phyloP scores from a whole-genome alignment of 1,284 basidiomycete species.

The Meira miltonrushii region DNA sequence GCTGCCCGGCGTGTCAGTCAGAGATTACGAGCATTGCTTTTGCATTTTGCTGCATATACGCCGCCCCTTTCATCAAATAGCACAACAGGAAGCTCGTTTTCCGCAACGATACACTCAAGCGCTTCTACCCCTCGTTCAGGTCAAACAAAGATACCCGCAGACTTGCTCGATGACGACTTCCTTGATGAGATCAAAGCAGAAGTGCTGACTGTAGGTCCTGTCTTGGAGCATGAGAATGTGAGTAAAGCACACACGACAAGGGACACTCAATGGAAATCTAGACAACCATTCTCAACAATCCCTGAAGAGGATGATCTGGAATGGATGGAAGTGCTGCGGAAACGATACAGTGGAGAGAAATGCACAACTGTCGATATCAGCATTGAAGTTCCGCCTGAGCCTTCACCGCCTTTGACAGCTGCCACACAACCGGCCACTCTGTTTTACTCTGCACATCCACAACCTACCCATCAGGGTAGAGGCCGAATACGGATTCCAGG shows the following conservation, averaged over 20 bases:
- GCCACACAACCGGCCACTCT: slow-evolving; percentile 12
- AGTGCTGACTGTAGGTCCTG: slow-evolving; percentile 29
- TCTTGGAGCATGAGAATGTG: slow-evolving; percentile 1
- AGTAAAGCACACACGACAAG: not conserved
- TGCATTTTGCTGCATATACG: slow-evolving; percentile 3
- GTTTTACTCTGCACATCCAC: slow-evolving; percentile 12
- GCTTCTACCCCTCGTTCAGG: not conserved
- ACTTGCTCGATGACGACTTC: slow-evolving; percentile 26
- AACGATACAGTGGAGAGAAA: not conserved
- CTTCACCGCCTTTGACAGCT: not conserved
- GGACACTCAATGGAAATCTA: not conserved
- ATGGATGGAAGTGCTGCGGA: not conserved
- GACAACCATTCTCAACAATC: not conserved
- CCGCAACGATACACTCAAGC: not conserved
- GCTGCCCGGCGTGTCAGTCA: slow-evolving; percentile 24
- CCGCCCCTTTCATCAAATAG: not conserved
- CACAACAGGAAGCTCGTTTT: not conserved
- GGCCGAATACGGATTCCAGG: slow-evolving; percentile 73
- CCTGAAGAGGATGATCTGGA: not conserved
- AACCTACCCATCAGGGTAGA: slow-evolving; percentile 14
- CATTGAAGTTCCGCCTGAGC: not conserved
- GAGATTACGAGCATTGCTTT: slow-evolving; percentile 22
- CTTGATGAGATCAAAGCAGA: slow-evolving; percentile 39
- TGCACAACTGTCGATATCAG: not conserved
- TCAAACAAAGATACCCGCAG: slow-evolving; percentile 13